These are phyloP conservation scores for Nymphaea colorata DNA, from an alignment of 164 flowering plant genomes.

Conservation along the genomic window DNA sequence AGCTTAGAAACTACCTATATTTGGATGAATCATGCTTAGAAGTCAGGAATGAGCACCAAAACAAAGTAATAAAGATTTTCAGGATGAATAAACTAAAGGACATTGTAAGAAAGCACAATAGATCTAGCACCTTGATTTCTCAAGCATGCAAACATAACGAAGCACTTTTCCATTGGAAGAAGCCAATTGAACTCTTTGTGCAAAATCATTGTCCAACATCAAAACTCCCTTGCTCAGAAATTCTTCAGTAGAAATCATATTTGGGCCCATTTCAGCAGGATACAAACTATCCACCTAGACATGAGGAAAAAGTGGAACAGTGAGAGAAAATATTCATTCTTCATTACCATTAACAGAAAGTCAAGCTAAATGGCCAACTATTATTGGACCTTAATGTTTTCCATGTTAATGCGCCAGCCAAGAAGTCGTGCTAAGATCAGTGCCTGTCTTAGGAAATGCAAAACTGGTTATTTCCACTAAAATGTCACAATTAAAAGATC, in stretches of 20 bases:
- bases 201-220: slow-evolving; percentile 46
- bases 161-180: slow-evolving; percentile 66
- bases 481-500: background rate
- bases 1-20: too few species aligned
- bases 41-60: too few species aligned
- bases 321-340: background rate
- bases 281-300: slow-evolving; percentile 81
- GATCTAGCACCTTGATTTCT: slow-evolving; percentile 45
- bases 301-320: slow-evolving; percentile 1
- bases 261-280: slow-evolving; percentile 67
- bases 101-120: too few species aligned
- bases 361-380: background rate
- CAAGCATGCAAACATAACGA: slow-evolving; percentile 81
- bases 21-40: too few species aligned
- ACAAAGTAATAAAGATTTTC: too few species aligned
- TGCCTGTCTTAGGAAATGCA: slow-evolving; percentile 19
- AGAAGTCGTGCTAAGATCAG: slow-evolving; percentile 86
- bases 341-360: background rate
- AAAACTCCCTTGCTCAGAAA: slow-evolving; percentile 50
- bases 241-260: slow-evolving; percentile 44
- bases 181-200: slow-evolving; percentile 49
- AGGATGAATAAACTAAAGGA: too few species aligned
- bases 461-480: background rate
- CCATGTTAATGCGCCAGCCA: slow-evolving; percentile 48
- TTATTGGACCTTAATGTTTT: slow-evolving; percentile 40